phyloP scores from a whole-genome alignment of 176 grass and related monocot genomes.

The Hsuehochloa calcarea region DNA sequence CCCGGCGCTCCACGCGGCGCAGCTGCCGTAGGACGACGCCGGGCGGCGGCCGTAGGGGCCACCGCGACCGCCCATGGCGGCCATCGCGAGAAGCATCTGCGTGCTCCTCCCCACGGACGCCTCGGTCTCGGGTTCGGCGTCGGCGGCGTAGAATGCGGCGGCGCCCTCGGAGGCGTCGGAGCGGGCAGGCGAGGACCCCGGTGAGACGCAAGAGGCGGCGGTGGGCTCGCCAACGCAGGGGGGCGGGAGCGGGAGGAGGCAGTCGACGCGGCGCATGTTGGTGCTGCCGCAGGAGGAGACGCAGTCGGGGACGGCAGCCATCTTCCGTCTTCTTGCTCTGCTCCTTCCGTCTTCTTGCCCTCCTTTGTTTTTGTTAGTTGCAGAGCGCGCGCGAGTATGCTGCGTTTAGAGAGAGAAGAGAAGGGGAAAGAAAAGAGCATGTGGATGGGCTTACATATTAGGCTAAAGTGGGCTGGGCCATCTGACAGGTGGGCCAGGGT shows the following conservation, averaged over 20 bases:
- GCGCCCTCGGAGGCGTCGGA: constrained; percentile 42
- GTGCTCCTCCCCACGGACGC: constrained; percentile 50
- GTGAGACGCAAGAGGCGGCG: constrained; percentile 43
- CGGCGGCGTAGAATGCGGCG: constrained; percentile 26
- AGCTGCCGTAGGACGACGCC: constrained; percentile 58
- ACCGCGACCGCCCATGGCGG: constrained; percentile 49
- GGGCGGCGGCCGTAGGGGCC: constrained; percentile 54
- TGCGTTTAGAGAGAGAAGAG: background rate
- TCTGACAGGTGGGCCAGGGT: background rate
- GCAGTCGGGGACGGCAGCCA: constrained; percentile 25
- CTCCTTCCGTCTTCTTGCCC: background rate
- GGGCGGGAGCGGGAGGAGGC: constrained; percentile 25
- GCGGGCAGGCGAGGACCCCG: constrained; percentile 40
- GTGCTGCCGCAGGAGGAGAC: constrained; percentile 47
- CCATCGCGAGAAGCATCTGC: constrained; percentile 60
- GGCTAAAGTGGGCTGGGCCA: background rate
- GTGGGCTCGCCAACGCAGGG: constrained; percentile 47
- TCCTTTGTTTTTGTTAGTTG: background rate
- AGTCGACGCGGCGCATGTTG: constrained; percentile 39
- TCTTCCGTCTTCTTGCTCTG: constrained; percentile 44
- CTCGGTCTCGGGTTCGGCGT: constrained; percentile 17
- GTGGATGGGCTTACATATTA: background rate
- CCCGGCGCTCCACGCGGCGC: constrained; percentile 55
- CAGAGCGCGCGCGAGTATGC: constrained; percentile 30
- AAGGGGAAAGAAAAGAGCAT: background rate